phyloP scores from a whole-genome alignment of 129 eudicot species.

The Apium graveolens region DNA sequence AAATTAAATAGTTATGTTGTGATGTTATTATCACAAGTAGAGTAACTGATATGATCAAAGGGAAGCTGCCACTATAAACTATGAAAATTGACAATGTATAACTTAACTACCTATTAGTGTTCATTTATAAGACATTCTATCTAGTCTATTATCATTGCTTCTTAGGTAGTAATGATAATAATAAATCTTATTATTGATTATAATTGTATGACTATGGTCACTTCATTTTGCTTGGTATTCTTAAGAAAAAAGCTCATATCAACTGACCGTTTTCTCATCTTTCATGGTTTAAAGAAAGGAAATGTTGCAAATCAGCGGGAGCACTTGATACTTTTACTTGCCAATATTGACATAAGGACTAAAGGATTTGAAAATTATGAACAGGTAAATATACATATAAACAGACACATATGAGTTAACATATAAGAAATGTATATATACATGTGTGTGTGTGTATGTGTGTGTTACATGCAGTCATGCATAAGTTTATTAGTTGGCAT shows the following conservation, averaged over 20 bases:
- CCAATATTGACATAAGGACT: conserved; percentile 53
- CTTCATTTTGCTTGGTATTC: background rate
- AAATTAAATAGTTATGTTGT: background rate
- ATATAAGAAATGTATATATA: background rate
- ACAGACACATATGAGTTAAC: background rate
- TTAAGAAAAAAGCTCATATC: background rate
- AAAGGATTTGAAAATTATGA: conserved; percentile 25
- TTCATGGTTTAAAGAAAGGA: conserved; percentile 64
- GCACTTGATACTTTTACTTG: conserved; percentile 86
- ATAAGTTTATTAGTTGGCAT: background rate
- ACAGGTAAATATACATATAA: conserved; percentile 24
- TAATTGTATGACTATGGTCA: background rate
- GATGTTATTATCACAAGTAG: background rate
- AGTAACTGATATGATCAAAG: background rate
- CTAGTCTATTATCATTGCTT: background rate
- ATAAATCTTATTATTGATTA: background rate
- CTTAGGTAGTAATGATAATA: background rate
- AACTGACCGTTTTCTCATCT: conserved; percentile 23
- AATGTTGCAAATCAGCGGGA: conserved; percentile 97
- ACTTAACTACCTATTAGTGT: background rate
- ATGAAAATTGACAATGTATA: background rate
- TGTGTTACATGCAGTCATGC: background rate
- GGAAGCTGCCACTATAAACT: background rate
- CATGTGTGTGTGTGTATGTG: background rate
- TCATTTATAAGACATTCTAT: background rate